These are phyloP conservation scores for Colletotrichum ledebouriae DNA, from an alignment of 2,329 filamentous ascomycete species.

Conservation along the genomic window DNA sequence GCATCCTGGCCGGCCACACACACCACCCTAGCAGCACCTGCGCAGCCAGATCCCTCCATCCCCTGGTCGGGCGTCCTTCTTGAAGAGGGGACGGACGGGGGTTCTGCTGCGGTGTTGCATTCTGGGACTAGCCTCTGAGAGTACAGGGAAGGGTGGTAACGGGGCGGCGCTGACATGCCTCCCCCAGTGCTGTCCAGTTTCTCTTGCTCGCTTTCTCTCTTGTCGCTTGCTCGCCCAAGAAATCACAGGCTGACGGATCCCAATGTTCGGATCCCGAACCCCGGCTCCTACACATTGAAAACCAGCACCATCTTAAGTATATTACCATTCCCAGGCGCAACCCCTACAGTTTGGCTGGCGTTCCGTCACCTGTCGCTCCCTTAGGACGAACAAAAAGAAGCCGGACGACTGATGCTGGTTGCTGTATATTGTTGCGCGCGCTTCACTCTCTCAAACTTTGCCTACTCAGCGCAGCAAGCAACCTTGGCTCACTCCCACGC, in stretches of 20 bases:
- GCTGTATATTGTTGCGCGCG: conserved; percentile 1
- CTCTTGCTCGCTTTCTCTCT: conserved; percentile 19
- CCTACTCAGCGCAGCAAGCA: conserved; percentile 3
- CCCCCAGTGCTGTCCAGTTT: conserved; percentile 2
- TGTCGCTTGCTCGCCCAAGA: conserved; percentile 18
- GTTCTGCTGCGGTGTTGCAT: conserved; percentile 38
- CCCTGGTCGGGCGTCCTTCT: conserved; percentile 37
- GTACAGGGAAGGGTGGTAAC: conserved; percentile 31
- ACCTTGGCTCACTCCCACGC: conserved; percentile 7
- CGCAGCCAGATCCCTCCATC: conserved; percentile 38
- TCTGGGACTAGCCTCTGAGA: conserved; percentile 39
- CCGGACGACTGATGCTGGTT: conserved; percentile 35
- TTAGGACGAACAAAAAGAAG: conserved; percentile 32
- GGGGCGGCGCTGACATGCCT: conserved; percentile 27
- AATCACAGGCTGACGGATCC: conserved; percentile 34
- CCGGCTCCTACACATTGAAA: conserved; percentile 38
- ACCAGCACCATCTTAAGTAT: conserved; percentile 40
- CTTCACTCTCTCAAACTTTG: conserved; percentile 17
- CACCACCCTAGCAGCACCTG: conserved; percentile 23
- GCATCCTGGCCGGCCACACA: conserved; percentile 25
- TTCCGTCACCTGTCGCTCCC: conserved; percentile 35
- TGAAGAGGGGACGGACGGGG: conserved; percentile 38
- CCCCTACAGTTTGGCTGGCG: conserved; percentile 14
- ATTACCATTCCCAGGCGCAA: conserved; percentile 36
- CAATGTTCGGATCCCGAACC: conserved; percentile 37